A percentile compares a stretch with the other conserved stretches of the same genome.
These are phyloP conservation scores for Gossypium davidsonii DNA, from an alignment of 441 rosid species.

Conservation along the genomic window DNA sequence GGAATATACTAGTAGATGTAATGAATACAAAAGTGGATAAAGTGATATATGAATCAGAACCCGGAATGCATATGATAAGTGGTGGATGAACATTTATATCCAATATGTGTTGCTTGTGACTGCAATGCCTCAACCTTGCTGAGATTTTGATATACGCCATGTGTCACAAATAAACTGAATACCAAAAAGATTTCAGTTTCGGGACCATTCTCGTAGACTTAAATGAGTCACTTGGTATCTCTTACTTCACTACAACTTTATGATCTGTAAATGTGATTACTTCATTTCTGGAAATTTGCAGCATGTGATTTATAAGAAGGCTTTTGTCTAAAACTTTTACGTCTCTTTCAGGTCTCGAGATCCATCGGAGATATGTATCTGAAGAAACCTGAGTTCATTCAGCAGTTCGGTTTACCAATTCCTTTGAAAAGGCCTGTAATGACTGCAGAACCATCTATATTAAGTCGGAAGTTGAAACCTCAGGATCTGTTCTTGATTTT, in stretches of 20 bases:
- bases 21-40: background rate
- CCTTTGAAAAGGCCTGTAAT: conserved; percentile 42
- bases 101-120: background rate
- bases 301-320: background rate
- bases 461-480: conserved; percentile 34
- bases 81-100: background rate
- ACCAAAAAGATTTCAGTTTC: background rate
- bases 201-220: conserved; percentile 13
- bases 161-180: conserved; percentile 9
- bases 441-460: conserved; percentile 56
- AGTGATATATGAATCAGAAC: background rate
- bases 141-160: background rate
- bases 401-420: conserved; percentile 33
- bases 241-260: background rate
- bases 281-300: background rate
- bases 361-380: conserved; percentile 63
- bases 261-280: background rate
- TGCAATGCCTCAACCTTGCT: background rate
- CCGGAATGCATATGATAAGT: background rate
- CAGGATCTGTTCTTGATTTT: conserved; percentile 50
- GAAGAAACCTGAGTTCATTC: conserved; percentile 53
- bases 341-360: conserved; percentile 49
- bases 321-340: background rate
- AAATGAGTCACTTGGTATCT: conserved; percentile 9
- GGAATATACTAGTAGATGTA: no score